Base-by-base conservation (phyloP, 768 basidiomycete genomes). In the Pleurotus cornucopiae region DNA sequence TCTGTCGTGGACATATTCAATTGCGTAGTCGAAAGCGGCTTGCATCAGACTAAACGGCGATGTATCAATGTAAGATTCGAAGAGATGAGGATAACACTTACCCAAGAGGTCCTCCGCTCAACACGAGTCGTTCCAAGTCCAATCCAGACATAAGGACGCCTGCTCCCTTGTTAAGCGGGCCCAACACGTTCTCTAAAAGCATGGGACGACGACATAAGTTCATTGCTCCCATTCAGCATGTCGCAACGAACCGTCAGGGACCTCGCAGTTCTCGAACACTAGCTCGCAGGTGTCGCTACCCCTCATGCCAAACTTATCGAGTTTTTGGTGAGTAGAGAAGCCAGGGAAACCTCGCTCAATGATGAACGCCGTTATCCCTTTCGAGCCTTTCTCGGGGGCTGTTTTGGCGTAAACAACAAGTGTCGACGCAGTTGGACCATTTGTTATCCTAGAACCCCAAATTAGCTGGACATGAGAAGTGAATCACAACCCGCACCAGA, bases 241-340 rank as follows among this genome's bases (percentile, higher is more conserved):
- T 2, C 6, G 45, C 30, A 34, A 58, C 75, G 48, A 54, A 93
- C 93, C 90, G 66, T 90, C 85, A 1, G 95, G 93, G 3, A 98
- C 89, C 62, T 88, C 81, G 62, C 93, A 95, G 62, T 92, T 80
- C 61, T 96, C 91, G 57, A 98, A 97, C 16, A 95, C 85, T 20
- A 97, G 73, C 66, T 98, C 95, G 60, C 92, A 93, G 2, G 95
- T 98, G 63, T 97, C 94, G 58, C 90, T 92, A 39, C 95, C 95
- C 62, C 95, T 76, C 95, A 98, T 98, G 1, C 95, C 95, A 65
- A 97, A 86, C 69, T 98, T 98, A 69, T 98, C 95, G 18, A 98
- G 76, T 63, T 95, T 94, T 57, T 88, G 91, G 61, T 89, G 88
- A 0, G 91, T 89, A 5, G 91, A 92, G 70, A 95, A 95, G 1